A percentile compares a stretch with the other conserved stretches of the same genome.
phyloP scores from a whole-genome alignment of 805 yeast species.

The Cyberlindnera subsufficiens region DNA sequence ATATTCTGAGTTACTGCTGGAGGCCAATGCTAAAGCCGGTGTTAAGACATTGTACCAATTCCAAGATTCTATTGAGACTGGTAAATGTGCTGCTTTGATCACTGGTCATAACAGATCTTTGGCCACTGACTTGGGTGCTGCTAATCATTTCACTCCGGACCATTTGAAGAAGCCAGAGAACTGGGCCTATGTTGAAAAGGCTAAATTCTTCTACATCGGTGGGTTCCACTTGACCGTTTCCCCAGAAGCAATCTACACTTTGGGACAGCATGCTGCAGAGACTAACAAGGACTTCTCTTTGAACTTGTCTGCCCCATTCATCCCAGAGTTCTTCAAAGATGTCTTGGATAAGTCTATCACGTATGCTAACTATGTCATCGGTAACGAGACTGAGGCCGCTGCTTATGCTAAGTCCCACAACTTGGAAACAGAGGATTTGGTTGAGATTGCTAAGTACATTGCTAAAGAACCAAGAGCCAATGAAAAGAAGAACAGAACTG shows the following conservation, averaged over 20 bases:
- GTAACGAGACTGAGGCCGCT: conserved; percentile 96
- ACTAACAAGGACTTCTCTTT: conserved; percentile 70
- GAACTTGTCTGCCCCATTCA: conserved; percentile 95
- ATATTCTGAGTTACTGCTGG: conserved; percentile 71
- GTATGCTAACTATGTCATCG: conserved; percentile 86
- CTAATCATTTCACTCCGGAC: conserved; percentile 88
- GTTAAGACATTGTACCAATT: conserved; percentile 81
- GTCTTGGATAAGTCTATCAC: conserved; percentile 75
- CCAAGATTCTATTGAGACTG: conserved; percentile 74
- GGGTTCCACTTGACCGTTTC: conserved; percentile 99
- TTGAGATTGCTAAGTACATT: conserved; percentile 73
- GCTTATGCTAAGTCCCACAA: conserved; percentile 87
- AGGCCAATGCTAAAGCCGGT: conserved; percentile 87
- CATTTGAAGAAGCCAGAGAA: conserved; percentile 86
- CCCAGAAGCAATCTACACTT: conserved; percentile 83
- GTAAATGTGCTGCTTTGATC: conserved; percentile 96
- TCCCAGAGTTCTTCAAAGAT: conserved; percentile 92
- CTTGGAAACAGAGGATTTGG: conserved; percentile 52
- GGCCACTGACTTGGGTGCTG: conserved; percentile 96
- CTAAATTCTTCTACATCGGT: conserved; percentile 84
- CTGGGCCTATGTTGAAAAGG: conserved; percentile 81
- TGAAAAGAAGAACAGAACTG: conserved; percentile 67
- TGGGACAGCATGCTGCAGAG: conserved; percentile 90
- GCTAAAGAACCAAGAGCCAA: conserved; percentile 76
- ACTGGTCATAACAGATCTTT: conserved; percentile 85